Percentiles rank a stretch among this genome's conserved stretches.
Evolutionary conservation across 352 stramenopile genomes (phyloP).

Genomic region (Pythium dissimile): DNA sequence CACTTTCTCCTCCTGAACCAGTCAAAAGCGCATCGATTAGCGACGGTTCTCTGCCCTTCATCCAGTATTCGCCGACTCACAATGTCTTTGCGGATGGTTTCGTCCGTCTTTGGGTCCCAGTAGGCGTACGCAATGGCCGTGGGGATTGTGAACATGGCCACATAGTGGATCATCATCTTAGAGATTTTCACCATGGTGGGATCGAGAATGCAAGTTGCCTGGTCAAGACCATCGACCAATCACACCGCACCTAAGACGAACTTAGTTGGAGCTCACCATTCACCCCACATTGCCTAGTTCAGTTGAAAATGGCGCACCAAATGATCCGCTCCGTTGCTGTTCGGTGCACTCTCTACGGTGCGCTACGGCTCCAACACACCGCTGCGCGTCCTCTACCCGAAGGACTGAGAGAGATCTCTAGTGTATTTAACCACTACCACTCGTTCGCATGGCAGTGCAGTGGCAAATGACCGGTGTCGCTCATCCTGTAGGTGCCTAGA

Average conservation of each 20-base stretch:
- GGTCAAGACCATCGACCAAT: neutral
- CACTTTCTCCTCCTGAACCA: conserved; percentile 58
- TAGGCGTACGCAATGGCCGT: conserved; percentile 62
- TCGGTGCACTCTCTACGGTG: neutral
- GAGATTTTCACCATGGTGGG: conserved; percentile 56
- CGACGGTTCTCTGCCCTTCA: too few relatives aligned
- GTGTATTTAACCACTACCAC: conserved; percentile 19
- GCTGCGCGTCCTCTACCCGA: conserved; percentile 28
- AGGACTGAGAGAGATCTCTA: conserved; percentile 58
- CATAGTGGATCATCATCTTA: conserved; percentile 85
- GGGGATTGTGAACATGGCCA: conserved; percentile 63
- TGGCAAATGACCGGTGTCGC: neutral
- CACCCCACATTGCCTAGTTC: neutral
- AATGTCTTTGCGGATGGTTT: conserved; percentile 73
- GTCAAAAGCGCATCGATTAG: neutral
- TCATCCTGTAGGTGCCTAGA: conserved; percentile 41
- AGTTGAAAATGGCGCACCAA: conserved; percentile 18
- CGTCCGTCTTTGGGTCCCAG: conserved; percentile 70
- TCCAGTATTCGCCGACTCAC: too few relatives aligned
- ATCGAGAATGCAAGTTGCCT: neutral
- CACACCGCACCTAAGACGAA: conserved; percentile 6
- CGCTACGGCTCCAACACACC: conserved; percentile 6
- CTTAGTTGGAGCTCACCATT: neutral
- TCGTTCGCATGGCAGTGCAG: neutral
- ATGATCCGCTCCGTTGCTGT: conserved; percentile 17